phyloP scores from a whole-genome alignment of 2,329 filamentous ascomycete genomes.

The Cercospora brassicicola region DNA sequence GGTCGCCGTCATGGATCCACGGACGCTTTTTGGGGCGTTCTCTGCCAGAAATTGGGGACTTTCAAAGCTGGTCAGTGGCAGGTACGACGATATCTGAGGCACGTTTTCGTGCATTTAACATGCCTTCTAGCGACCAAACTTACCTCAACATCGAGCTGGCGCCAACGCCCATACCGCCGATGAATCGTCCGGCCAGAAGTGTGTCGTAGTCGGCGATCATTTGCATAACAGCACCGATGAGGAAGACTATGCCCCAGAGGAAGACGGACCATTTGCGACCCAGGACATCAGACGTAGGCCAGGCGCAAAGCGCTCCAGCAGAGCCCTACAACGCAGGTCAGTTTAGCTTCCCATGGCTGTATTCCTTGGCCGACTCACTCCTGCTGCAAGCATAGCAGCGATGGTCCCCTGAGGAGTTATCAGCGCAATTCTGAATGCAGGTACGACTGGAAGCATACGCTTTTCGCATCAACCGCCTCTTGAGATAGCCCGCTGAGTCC shows the following conservation, averaged over 20 bases:
- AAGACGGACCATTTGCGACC: conserved; percentile 28
- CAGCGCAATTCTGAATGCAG: neutral
- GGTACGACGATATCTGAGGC: neutral
- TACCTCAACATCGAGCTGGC: conserved; percentile 21
- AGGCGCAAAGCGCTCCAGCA: conserved; percentile 21
- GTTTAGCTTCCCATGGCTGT: neutral
- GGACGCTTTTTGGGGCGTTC: conserved; percentile 23
- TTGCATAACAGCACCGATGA: conserved; percentile 23
- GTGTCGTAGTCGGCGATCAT: conserved; percentile 25
- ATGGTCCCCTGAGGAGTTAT: conserved; percentile 16
- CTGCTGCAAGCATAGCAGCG: conserved; percentile 26
- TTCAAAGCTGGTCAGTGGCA: neutral
- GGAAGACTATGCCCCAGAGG: conserved; percentile 23
- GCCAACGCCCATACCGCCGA: conserved; percentile 26
- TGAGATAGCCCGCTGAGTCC: conserved; percentile 19
- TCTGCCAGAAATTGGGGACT: conserved; percentile 25
- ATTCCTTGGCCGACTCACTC: neutral
- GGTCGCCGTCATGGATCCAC: conserved; percentile 26
- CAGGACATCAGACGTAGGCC: conserved; percentile 21
- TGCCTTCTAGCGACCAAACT: neutral
- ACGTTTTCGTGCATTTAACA: neutral
- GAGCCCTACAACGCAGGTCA: conserved; percentile 11
- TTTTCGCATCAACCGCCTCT: conserved; percentile 7
- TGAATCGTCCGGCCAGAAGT: conserved; percentile 22
- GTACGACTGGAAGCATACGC: neutral